Evolutionary conservation across 345 rosid genomes (phyloP).

Genomic region (Syzygium aqueum): DNA sequence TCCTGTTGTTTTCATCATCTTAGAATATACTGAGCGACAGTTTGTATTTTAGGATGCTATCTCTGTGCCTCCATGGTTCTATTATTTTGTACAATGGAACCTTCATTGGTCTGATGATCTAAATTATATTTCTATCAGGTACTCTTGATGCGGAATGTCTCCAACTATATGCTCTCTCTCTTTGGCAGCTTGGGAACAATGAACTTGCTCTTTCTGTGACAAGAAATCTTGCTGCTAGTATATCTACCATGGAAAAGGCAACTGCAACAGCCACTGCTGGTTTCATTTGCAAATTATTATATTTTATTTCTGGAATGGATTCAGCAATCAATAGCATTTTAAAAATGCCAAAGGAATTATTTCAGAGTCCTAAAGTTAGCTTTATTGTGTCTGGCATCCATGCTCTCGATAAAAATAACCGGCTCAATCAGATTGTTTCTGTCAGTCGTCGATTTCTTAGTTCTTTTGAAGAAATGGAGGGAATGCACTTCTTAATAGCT

Average conservation of each 20-base stretch:
- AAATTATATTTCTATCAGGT: slow-evolving; percentile 28
- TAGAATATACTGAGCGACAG: background rate
- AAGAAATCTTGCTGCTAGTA: slow-evolving; percentile 44
- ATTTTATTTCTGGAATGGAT: slow-evolving; percentile 67
- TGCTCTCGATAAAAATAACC: slow-evolving; percentile 63
- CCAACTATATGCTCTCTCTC: slow-evolving; percentile 74
- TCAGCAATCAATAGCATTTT: slow-evolving; percentile 56
- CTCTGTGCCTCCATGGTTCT: background rate
- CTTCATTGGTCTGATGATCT: background rate
- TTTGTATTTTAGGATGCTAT: background rate
- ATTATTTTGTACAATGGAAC: background rate
- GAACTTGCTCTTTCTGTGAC: slow-evolving; percentile 56
- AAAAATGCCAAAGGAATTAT: slow-evolving; percentile 66
- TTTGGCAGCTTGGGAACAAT: slow-evolving; percentile 74
- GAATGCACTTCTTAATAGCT: slow-evolving; percentile 72
- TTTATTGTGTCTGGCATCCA: slow-evolving; percentile 61
- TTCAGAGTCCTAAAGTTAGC: slow-evolving; percentile 61
- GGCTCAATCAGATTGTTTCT: slow-evolving; percentile 55
- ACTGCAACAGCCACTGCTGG: slow-evolving; percentile 56
- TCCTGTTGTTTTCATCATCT: background rate
- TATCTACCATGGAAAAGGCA: slow-evolving; percentile 47
- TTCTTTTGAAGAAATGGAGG: slow-evolving; percentile 47
- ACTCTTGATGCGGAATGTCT: slow-evolving; percentile 60
- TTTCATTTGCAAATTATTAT: slow-evolving; percentile 75
- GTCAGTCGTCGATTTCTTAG: slow-evolving; percentile 35